These are phyloP conservation scores for Cordyceps militaris DNA, from an alignment of 2,329 filamentous ascomycete species.

Conservation along the genomic window DNA sequence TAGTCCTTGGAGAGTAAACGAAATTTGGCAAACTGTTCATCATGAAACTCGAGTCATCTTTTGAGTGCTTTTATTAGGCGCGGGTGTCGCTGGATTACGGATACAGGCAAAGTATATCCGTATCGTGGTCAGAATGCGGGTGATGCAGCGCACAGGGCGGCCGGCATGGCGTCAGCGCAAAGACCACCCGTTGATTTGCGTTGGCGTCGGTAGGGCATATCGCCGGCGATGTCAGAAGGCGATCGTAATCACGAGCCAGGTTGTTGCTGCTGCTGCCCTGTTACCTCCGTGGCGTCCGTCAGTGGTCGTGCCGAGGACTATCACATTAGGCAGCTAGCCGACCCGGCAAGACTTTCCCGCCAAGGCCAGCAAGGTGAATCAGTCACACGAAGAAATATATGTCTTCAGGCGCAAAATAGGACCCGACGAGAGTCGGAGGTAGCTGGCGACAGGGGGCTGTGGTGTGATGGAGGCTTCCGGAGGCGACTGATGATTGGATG, in stretches of 20 bases:
- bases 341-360: background rate
- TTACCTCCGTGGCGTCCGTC: background rate
- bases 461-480: background rate
- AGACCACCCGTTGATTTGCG: background rate
- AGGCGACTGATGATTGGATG: background rate
- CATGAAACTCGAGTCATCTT: constrained; percentile 5
- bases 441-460: no score
- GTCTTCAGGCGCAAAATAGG: no score
- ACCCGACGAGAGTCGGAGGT: no score
- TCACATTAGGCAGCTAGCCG: background rate
- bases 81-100: constrained; percentile 3
- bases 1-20: constrained; percentile 1
- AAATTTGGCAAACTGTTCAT: background rate
- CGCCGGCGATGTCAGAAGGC: background rate
- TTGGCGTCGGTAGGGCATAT: background rate
- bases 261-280: background rate
- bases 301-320: background rate
- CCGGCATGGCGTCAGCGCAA: constrained; percentile 1
- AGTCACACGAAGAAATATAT: no score
- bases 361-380: background rate
- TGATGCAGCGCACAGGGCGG: constrained; percentile 7
- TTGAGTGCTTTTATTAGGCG: background rate
- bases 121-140: constrained; percentile 3
- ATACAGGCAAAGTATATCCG: background rate
- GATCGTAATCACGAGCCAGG: constrained; percentile 1